Evolutionary conservation across 2,329 filamentous ascomycete genomes (phyloP).

Genomic region (Monosporascus sp.): DNA sequence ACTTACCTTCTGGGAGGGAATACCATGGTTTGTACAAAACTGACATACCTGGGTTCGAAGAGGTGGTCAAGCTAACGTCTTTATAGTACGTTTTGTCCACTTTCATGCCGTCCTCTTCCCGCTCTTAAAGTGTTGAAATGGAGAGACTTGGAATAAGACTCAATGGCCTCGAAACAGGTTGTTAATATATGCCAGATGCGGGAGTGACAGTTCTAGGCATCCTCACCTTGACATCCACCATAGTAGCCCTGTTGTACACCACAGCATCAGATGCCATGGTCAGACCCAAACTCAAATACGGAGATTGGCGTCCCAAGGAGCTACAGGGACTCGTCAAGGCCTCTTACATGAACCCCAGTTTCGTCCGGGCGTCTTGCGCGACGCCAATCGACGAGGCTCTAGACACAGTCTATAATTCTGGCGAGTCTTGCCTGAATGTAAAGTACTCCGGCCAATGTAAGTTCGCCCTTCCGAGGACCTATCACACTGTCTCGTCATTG

Average conservation of each 20-base stretch:
- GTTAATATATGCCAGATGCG: constrained; percentile 34
- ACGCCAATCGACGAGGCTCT: constrained; percentile 48
- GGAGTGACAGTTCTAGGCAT: constrained; percentile 59
- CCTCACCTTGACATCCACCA: constrained; percentile 58
- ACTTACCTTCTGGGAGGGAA: constrained; percentile 61
- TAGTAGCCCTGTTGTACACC: constrained; percentile 68
- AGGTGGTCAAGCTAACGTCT: neutral
- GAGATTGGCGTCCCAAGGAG: constrained; percentile 41
- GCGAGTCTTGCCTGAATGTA: constrained; percentile 61
- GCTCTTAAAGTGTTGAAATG: neutral
- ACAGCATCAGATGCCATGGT: constrained; percentile 73
- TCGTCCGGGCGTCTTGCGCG: constrained; percentile 52
- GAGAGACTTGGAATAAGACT: neutral
- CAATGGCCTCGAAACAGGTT: neutral
- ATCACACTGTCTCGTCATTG: neutral
- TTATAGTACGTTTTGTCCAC: neutral
- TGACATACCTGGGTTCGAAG: neutral
- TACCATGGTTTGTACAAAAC: constrained; percentile 37
- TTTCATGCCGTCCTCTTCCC: neutral
- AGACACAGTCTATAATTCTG: constrained; percentile 34
- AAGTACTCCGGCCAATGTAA: constrained; percentile 61
- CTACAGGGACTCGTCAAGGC: constrained; percentile 55
- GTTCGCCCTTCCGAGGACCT: constrained; percentile 3
- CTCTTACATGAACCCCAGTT: constrained; percentile 59
- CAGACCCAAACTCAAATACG: constrained; percentile 63